These are phyloP conservation scores for Laguncularia racemosa DNA, from an alignment of 345 rosid genomes.

Conservation along the genomic window DNA sequence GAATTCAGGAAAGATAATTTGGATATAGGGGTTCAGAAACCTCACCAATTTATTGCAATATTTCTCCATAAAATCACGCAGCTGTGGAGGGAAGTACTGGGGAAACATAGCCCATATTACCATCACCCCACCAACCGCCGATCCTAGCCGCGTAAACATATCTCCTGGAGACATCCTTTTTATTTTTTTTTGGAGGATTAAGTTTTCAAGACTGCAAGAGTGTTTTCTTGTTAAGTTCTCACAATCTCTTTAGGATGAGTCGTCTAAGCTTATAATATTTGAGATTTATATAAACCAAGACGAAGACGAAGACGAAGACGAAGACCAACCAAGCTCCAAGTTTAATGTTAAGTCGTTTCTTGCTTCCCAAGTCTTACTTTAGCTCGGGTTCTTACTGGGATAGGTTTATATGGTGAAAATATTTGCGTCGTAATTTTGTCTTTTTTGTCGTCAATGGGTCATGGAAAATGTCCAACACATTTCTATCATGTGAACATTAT, in stretches of 20 bases:
- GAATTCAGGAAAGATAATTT: slow-evolving; percentile 10
- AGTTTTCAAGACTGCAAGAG: no score
- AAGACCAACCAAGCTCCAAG: no score
- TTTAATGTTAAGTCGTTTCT: no score
- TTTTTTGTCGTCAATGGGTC: background rate
- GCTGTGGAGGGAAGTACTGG: slow-evolving; percentile 1
- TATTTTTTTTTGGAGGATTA: no score
- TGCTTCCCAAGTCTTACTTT: no score
- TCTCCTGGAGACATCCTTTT: background rate
- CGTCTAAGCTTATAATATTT: no score
- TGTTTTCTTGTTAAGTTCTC: no score
- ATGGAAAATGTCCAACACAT: background rate
- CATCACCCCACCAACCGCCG: background rate
- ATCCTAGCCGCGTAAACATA: background rate
- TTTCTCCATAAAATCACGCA: background rate
- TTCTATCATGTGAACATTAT: background rate
- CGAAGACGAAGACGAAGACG: no score
- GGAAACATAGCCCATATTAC: slow-evolving; percentile 3
- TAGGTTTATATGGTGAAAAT: background rate
- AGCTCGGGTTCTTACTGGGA: no score
- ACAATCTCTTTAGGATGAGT: no score
- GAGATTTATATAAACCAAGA: no score
- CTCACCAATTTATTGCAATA: background rate
- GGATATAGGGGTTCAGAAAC: slow-evolving; percentile 9
- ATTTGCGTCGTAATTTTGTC: background rate